phyloP scores from a whole-genome alignment of 108 stramenopile species.

The Fistulifera pelliculosa region DNA sequence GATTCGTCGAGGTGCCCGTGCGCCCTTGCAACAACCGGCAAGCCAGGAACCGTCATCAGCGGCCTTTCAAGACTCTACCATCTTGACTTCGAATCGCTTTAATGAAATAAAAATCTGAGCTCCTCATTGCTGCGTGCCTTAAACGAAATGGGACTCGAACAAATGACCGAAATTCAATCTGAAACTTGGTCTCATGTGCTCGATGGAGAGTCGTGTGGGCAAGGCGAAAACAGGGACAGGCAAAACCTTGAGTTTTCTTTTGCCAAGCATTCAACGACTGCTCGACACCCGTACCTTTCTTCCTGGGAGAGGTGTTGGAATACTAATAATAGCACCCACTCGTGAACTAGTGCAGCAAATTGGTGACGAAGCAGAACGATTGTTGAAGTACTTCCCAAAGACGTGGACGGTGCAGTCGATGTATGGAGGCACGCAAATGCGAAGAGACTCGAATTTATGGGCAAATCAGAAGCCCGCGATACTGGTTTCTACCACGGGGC shows the following conservation, averaged over 20 bases:
- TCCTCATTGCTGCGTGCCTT: slow-evolving; percentile 30
- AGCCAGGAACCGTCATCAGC: too few relatives aligned
- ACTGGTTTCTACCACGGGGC: slow-evolving; percentile 88
- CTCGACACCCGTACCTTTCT: slow-evolving; percentile 10
- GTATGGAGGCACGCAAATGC: slow-evolving; percentile 76
- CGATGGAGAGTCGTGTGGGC: slow-evolving; percentile 65
- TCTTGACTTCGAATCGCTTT: slow-evolving; percentile 43
- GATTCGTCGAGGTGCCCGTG: slow-evolving; percentile 2
- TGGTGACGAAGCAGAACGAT: not conserved
- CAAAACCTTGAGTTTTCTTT: slow-evolving; percentile 96
- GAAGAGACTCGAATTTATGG: slow-evolving; percentile 46
- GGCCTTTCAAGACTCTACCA: slow-evolving; percentile 57
- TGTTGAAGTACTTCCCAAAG: slow-evolving; percentile 1
- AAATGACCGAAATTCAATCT: slow-evolving; percentile 89
- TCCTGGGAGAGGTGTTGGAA: slow-evolving; percentile 6
- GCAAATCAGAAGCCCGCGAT: slow-evolving; percentile 42
- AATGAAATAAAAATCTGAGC: slow-evolving; percentile 26
- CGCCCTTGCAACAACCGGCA: slow-evolving; percentile 23
- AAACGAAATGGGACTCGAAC: slow-evolving; percentile 20
- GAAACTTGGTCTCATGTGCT: slow-evolving; percentile 55
- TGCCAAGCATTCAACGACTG: slow-evolving; percentile 70
- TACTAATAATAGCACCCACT: slow-evolving; percentile 87
- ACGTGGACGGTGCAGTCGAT: slow-evolving; percentile 14
- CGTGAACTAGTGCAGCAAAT: slow-evolving; percentile 92
- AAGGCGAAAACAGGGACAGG: slow-evolving; percentile 92